These are phyloP conservation scores for Boletus pseudopeckii DNA, from an alignment of 768 basidiomycete genomes.

Conservation along the genomic window DNA sequence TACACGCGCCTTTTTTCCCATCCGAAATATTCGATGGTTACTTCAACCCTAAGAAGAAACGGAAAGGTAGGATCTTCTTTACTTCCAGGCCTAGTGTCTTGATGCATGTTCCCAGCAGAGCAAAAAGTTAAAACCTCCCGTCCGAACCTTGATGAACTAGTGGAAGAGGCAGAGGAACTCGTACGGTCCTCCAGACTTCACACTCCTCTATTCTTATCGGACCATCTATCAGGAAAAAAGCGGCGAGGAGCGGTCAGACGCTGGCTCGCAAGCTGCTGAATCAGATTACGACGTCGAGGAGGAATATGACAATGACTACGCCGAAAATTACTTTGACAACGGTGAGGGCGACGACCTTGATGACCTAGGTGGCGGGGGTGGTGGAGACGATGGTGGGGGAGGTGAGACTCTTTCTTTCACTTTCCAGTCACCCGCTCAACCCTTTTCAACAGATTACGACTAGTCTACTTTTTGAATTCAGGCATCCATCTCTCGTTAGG, in stretches of 20 bases:
- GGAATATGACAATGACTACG: conserved; percentile 90
- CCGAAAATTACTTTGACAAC: conserved; percentile 88
- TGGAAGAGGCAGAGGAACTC: conserved; percentile 60
- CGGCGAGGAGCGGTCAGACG: conserved; percentile 64
- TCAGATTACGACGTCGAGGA: conserved; percentile 87
- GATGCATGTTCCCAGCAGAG: conserved; percentile 13
- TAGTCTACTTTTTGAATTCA: conserved; percentile 10
- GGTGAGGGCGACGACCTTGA: conserved; percentile 81
- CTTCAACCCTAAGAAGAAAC: conserved; percentile 72
- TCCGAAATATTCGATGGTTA: conserved; percentile 70
- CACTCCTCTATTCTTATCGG: neutral
- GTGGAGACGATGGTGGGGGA: conserved; percentile 61
- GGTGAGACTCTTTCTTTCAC: conserved; percentile 27
- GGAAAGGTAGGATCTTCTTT: conserved; percentile 36
- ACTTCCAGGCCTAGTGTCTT: neutral
- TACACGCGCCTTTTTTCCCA: conserved; percentile 78
- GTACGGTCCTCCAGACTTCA: conserved; percentile 27
- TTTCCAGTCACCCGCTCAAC: neutral
- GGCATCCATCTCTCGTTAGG: neutral
- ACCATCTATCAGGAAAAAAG: conserved; percentile 55
- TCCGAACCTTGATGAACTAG: conserved; percentile 66
- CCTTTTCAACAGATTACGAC: conserved; percentile 23
- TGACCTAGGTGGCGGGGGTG: conserved; percentile 70
- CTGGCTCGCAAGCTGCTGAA: conserved; percentile 59
- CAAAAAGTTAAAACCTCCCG: conserved; percentile 38